These are phyloP conservation scores for Penicillium sp. DNA, from an alignment of 2,329 filamentous ascomycete species.

Conservation along the genomic window DNA sequence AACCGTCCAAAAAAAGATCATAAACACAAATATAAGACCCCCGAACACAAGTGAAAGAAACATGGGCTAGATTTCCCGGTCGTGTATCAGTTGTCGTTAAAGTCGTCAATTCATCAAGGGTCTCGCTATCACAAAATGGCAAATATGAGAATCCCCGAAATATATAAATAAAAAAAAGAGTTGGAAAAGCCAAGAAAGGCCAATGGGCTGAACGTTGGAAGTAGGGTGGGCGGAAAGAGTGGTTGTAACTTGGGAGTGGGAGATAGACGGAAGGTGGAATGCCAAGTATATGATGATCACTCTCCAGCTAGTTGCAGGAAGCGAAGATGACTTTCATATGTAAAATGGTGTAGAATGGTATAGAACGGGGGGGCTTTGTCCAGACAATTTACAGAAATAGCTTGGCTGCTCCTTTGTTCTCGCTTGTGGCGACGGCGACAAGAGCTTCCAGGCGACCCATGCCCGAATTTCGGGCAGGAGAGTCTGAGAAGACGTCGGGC, in stretches of 20 bases:
- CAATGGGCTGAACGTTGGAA: background rate
- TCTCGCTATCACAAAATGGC: slow-evolving; percentile 13
- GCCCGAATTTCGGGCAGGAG: slow-evolving; percentile 32
- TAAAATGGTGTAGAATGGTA: background rate
- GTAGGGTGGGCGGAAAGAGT: slow-evolving; percentile 1
- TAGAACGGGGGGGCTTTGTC: slow-evolving; percentile 9
- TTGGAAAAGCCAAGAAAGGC: background rate
- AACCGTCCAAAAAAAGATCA: slow-evolving; percentile 2
- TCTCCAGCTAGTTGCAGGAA: slow-evolving; percentile 8
- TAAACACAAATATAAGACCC: slow-evolving; percentile 28
- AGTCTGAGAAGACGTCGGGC: slow-evolving; percentile 29
- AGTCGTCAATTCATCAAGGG: slow-evolving; percentile 38
- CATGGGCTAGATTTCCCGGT: slow-evolving; percentile 16
- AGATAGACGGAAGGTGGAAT: background rate
- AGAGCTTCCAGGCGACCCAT: slow-evolving; percentile 52
- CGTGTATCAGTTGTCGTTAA: slow-evolving; percentile 37
- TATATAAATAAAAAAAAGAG: slow-evolving; percentile 18
- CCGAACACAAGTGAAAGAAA: slow-evolving; percentile 23
- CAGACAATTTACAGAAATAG: slow-evolving; percentile 30
- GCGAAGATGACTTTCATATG: slow-evolving; percentile 10
- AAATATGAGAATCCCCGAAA: slow-evolving; percentile 15
- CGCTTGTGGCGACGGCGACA: slow-evolving; percentile 51
- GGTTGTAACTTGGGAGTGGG: background rate
- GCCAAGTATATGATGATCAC: slow-evolving; percentile 4
- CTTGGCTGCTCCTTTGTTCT: slow-evolving; percentile 39